Percentiles rank a stretch among this genome's conserved stretches.
phyloP scores from a whole-genome alignment of 805 yeast species.

The Ogataea neopini region DNA sequence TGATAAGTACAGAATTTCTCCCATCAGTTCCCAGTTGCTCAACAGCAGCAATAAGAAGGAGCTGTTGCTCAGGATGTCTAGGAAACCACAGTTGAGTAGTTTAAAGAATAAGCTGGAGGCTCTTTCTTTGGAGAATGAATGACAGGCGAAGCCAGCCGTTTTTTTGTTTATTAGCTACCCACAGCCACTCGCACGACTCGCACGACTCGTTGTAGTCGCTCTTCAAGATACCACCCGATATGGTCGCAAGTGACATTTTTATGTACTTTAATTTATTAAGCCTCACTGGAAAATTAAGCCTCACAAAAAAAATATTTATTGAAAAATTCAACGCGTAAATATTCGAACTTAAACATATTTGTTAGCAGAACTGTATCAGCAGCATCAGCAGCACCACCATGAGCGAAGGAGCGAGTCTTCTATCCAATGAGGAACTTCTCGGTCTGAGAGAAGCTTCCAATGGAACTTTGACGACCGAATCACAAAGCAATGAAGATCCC shows the following conservation, averaged over 20 bases:
- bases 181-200: too few species aligned
- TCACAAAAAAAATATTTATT: neutral
- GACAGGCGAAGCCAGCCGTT: neutral
- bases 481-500: slow-evolving; percentile 1
- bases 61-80: slow-evolving; percentile 12
- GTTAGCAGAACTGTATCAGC: neutral
- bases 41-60: slow-evolving; percentile 11
- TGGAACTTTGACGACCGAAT: slow-evolving; percentile 1
- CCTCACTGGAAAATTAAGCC: neutral
- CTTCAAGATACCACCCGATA: too few species aligned
- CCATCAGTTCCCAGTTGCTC: slow-evolving; percentile 21
- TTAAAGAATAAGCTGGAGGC: slow-evolving; percentile 19
- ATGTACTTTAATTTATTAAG: too few species aligned
- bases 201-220: too few species aligned
- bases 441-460: slow-evolving; percentile 23
- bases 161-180: too few species aligned
- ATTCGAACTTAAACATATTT: too few species aligned
- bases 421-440: slow-evolving; percentile 32
- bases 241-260: too few species aligned
- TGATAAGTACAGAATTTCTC: slow-evolving; percentile 19
- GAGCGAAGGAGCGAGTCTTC: slow-evolving; percentile 17
- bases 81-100: slow-evolving; percentile 4
- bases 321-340: slow-evolving; percentile 2
- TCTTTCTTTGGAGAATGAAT: slow-evolving; percentile 13
- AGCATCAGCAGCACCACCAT: neutral